phyloP scores from a whole-genome alignment of 164 flowering plant genomes.

The grape (Vitis vinifera) region ASM3070453v1 NC_081819.1:19748001-19748500 shows the following conservation, averaged over 20 bases:
- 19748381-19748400: slow-evolving; percentile 59
- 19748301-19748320: slow-evolving; percentile 55
- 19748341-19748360: slow-evolving; percentile 75
- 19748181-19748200: slow-evolving; percentile 64
- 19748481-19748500: too few species aligned
- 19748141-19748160: slow-evolving; percentile 27
- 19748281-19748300: slow-evolving; percentile 30
- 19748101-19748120: slow-evolving; percentile 23
- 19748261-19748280: slow-evolving; percentile 28
- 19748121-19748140: slow-evolving; percentile 24
- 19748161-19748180: slow-evolving; percentile 20
- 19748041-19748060: slow-evolving; percentile 53
- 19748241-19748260: slow-evolving; percentile 63
- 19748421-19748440: background rate
- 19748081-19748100: slow-evolving; percentile 44
- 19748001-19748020: slow-evolving; percentile 28
- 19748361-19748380: slow-evolving; percentile 57
- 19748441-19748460: background rate
- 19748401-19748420: background rate
- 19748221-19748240: slow-evolving; percentile 88
- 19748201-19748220: slow-evolving; percentile 77
- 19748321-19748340: slow-evolving; percentile 72
- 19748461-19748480: background rate
- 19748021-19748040: slow-evolving; percentile 26
- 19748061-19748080: slow-evolving; percentile 59